These are phyloP conservation scores for Forsythia suspensa DNA, from an alignment of 257 asterid genomes.

Conservation along the genomic window DNA sequence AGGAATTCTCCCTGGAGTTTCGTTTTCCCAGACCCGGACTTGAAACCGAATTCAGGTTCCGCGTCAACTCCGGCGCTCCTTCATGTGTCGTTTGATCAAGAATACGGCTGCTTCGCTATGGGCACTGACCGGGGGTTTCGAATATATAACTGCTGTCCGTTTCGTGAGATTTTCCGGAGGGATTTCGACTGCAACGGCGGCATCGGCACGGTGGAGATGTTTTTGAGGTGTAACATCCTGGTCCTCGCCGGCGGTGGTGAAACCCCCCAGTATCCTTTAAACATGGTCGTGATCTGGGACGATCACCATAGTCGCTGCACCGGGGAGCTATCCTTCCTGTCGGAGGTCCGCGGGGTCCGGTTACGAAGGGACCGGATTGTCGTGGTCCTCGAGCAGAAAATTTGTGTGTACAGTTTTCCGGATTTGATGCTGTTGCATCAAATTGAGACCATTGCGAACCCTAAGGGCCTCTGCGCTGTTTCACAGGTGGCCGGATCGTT, in stretches of 20 bases:
- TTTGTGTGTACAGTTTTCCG: constrained; percentile 75
- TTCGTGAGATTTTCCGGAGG: background rate
- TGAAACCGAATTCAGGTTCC: background rate
- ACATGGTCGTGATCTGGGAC: constrained; percentile 54
- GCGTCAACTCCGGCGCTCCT: background rate
- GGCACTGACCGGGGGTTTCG: background rate
- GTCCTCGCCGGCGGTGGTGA: constrained; percentile 48
- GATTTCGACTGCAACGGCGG: background rate
- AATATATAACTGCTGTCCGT: background rate
- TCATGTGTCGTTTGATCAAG: background rate
- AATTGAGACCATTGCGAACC: constrained; percentile 80
- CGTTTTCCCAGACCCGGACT: background rate
- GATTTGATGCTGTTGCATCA: constrained; percentile 84
- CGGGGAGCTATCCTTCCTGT: constrained; percentile 45
- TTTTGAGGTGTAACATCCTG: constrained; percentile 36
- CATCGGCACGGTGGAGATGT: constrained; percentile 34
- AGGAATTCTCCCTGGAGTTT: background rate
- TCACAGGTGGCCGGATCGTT: constrained; percentile 72
- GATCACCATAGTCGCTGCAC: constrained; percentile 41
- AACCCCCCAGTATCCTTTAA: constrained; percentile 33
- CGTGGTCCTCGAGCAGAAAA: constrained; percentile 73
- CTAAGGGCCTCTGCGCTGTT: constrained; percentile 83
- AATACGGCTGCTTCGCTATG: background rate
- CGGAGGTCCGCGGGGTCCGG: constrained; percentile 34
- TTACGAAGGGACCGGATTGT: constrained; percentile 63